Base-by-base conservation (phyloP, 2,329 filamentous ascomycete genomes). In the Laburnicola sp. region DNA sequence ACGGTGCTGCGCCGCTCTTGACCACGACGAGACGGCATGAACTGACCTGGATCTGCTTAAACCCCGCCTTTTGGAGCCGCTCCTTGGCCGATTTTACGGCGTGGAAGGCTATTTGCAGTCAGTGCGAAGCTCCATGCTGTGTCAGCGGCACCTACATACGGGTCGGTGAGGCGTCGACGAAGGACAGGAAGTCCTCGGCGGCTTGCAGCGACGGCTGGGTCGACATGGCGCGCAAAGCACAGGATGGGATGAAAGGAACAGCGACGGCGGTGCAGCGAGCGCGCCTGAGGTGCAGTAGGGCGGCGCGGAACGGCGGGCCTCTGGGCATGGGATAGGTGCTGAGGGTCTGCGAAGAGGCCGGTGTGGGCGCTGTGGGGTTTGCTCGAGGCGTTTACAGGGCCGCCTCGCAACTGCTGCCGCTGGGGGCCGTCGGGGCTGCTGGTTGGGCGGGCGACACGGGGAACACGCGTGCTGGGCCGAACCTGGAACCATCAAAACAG, bases 81-180 rank as follows among this genome's bases (percentile, higher is more conserved):
- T 85, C 76, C 64, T 87, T 87, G 59, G 91, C 84, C 42, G 87
- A 88, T 50, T 86, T 85, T 51, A 97, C 92, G 54, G 92, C 93
- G 79, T 99, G 94, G 77, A 96, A 99, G 51, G 94, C 92, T 97
- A 51, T 28, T 40, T n/a, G 16, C 25, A 25, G 55, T 68, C 48
- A 62, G 48, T 23, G 22, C 25, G 26, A 30, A 27, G 51, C 43
- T 53, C 48, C 34, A 50, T 35, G 34, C 37, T 45, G 30, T 41
- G 27, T 9, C 7, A 36, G 10, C 23, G 22, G 30, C 38, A 11
- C 42, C 41, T 43, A 73, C 85, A 64, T 81, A 96, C 92, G 93
- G 46, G 92, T 96, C 9, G 94, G 94, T 51, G 92, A 97, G 57
- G 87, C 89, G 75, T 97, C 96, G 72, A 97, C 87, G 77, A 96